Base-by-base conservation (phyloP, 2,329 filamentous ascomycete genomes). In the Rachicladosporium sp. region DNA sequence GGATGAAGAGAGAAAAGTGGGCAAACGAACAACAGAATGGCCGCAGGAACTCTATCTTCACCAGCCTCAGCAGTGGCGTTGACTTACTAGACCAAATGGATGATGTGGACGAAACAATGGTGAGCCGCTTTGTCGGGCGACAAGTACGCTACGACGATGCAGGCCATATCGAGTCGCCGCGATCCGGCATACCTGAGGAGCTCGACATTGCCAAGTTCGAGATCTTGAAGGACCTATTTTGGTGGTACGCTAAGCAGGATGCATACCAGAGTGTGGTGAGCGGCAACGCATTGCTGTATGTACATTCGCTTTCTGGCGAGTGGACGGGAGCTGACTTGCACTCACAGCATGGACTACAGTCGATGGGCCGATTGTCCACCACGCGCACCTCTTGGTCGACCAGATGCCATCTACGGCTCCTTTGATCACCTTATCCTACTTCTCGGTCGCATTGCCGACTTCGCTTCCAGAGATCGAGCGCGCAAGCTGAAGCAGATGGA, bases 201-300 rank as follows among this genome's bases (percentile, higher is more conserved):
- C 51, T 47, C 10, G 88, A 96, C 44, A 71, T 93, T 35, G 79
- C 85, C 45, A 78, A 74, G 31, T 93, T 83, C 53, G 82, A 91
- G 52, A 80, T 82, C 10, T 69, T 91, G 31, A 77, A 82, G 47
- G 91, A 96, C 61, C 64, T 96, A 4, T 93, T 82, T 56, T 98
- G 89, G 88, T 95, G 87, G 83, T 95, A 88, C 57, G 80, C 76
- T 51, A 93, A 94, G 60, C 91, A 95, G 68, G 91, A 96, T 58
- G 77, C 83, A 6, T 93, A 89, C 50, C 89, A 95, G 58, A 87
- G 84, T 56, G 76, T 95, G 44, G 67, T 96, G 15, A 91, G 88
- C 49, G 89, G 86, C 6, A 88, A 89, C 32, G 73, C 73, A 45
- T 67, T 93, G 35, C 80, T 95, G 86, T 94, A 67, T 71, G 86